These are phyloP conservation scores for Eudorina sp. DNA, from an alignment of 139 green algal species.

Conservation along the genomic window DNA sequence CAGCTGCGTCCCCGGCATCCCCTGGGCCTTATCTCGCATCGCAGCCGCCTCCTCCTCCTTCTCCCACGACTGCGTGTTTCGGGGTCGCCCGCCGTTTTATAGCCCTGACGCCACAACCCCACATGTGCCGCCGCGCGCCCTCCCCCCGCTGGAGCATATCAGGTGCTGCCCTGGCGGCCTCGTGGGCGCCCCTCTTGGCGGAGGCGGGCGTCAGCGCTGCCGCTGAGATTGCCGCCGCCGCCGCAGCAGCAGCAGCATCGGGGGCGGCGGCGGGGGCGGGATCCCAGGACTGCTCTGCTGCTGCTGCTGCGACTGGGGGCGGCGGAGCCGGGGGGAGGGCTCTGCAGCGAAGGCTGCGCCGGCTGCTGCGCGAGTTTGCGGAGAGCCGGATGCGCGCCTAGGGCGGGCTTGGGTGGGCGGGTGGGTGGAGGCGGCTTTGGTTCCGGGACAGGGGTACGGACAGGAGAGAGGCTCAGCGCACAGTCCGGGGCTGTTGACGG, in stretches of 20 bases:
- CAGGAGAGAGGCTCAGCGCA: no score
- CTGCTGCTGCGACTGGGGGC: background rate
- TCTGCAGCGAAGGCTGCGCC: slow-evolving; percentile 16
- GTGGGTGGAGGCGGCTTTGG: no score
- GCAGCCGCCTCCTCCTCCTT: background rate
- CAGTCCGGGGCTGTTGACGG: no score
- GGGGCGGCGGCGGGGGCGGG: background rate
- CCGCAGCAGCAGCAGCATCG: background rate
- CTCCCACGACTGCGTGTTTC: background rate
- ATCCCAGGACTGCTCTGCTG: no score
- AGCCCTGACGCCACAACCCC: background rate
- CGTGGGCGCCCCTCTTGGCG: slow-evolving; percentile 23
- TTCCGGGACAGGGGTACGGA: no score
- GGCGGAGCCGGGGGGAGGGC: background rate
- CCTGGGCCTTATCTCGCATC: no score
- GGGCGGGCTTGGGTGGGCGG: background rate
- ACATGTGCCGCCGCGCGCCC: background rate
- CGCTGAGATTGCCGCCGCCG: background rate
- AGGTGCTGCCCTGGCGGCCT: background rate
- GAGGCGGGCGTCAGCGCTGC: background rate
- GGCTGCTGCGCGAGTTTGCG: slow-evolving; percentile 47
- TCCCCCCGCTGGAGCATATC: background rate
- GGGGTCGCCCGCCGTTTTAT: background rate
- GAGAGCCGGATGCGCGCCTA: slow-evolving; percentile 35
- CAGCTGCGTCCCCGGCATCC: background rate